These are phyloP conservation scores for Cordyceps pruinosa DNA, from an alignment of 2,329 filamentous ascomycete genomes.

Conservation along the genomic window DNA sequence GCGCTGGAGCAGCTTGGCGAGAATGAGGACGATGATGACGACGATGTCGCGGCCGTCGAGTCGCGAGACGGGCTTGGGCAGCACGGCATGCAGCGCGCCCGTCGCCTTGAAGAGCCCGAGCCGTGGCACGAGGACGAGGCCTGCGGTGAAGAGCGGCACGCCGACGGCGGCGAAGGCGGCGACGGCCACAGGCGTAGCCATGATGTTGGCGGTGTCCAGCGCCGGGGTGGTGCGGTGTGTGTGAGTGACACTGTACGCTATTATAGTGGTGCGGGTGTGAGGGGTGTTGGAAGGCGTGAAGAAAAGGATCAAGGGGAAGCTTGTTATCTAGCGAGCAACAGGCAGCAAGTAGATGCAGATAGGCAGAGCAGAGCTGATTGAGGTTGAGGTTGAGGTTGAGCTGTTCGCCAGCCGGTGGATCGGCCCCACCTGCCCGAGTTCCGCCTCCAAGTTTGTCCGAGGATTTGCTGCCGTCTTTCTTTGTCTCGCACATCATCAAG, in stretches of 20 bases:
- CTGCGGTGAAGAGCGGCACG: conserved; percentile 6
- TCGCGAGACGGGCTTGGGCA: conserved; percentile 11
- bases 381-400: conserved; percentile 1
- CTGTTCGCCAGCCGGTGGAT: conserved; percentile 3
- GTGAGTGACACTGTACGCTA: no score
- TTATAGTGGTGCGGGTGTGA: neutral
- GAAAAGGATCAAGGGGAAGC: neutral
- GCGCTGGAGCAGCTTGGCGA: conserved; percentile 5
- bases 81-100: conserved; percentile 3
- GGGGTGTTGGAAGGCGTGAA: neutral
- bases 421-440: conserved; percentile 5
- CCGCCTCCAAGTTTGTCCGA: neutral
- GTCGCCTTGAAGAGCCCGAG: conserved; percentile 3
- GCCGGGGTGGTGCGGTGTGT: neutral
- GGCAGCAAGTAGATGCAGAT: conserved; percentile 1
- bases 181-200: conserved; percentile 8
- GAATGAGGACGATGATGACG: conserved; percentile 9
- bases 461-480: no score
- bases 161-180: neutral
- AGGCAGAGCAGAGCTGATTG: no score
- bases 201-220: neutral
- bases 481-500: neutral
- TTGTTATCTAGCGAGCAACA: neutral
- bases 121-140: conserved; percentile 7
- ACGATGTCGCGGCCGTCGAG: conserved; percentile 11